These are phyloP conservation scores for Ceratocystis eucalypticola DNA, from an alignment of 2,329 filamentous ascomycete genomes.

Conservation along the genomic window DNA sequence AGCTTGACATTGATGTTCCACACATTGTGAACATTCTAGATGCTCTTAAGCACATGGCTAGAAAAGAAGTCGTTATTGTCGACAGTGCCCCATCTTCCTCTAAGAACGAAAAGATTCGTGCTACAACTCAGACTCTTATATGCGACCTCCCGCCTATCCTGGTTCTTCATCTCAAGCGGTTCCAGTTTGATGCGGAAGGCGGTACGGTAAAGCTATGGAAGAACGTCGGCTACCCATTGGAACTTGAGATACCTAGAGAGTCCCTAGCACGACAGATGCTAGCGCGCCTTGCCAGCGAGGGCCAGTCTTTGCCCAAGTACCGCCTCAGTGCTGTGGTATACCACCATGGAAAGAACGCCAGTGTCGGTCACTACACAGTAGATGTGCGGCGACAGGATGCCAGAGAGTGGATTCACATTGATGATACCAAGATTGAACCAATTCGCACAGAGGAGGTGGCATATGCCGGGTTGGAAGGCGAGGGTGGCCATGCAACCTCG, in stretches of 20 bases:
- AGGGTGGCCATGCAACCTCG: slow-evolving; percentile 5
- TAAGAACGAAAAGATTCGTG: slow-evolving; percentile 52
- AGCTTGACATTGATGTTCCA: slow-evolving; percentile 81
- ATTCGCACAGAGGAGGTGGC: slow-evolving; percentile 81
- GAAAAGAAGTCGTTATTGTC: slow-evolving; percentile 70
- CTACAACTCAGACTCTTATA: slow-evolving; percentile 90
- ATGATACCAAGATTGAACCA: slow-evolving; percentile 80
- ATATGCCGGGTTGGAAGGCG: slow-evolving; percentile 60
- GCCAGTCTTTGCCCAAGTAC: slow-evolving; percentile 64
- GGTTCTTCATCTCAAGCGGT: slow-evolving; percentile 90
- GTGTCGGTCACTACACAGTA: slow-evolving; percentile 94
- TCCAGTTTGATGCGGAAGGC: slow-evolving; percentile 80
- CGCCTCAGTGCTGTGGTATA: slow-evolving; percentile 83
- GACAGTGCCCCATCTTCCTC: slow-evolving; percentile 42
- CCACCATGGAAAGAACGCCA: slow-evolving; percentile 93
- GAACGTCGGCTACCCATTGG: slow-evolving; percentile 86
- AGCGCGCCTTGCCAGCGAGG: slow-evolving; percentile 49
- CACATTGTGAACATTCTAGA: slow-evolving; percentile 85
- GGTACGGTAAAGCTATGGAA: slow-evolving; percentile 98
- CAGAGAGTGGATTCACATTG: slow-evolving; percentile 89
- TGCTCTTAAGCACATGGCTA: slow-evolving; percentile 71
- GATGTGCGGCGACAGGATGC: slow-evolving; percentile 89
- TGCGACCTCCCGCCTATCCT: slow-evolving; percentile 82
- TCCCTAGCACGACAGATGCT: slow-evolving; percentile 67
- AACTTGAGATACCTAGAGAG: slow-evolving; percentile 85